phyloP scores from a whole-genome alignment of 768 basidiomycete genomes.

The Calocybe indica region DNA sequence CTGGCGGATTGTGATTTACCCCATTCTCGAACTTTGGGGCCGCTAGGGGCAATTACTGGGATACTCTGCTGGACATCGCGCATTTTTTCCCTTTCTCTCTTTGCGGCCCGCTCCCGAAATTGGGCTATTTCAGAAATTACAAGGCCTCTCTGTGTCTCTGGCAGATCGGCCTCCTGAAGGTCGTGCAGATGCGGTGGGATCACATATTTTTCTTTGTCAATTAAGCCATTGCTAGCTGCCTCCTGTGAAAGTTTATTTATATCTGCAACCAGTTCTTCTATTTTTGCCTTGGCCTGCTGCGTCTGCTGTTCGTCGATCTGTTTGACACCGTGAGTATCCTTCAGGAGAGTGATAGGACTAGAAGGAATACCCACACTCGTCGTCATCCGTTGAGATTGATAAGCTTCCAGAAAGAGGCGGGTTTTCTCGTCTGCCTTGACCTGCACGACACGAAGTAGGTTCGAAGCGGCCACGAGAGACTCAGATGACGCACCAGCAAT shows the following conservation, averaged over 20 bases:
- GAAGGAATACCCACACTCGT: constrained; percentile 60
- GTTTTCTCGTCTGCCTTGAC: constrained; percentile 98
- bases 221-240: constrained; percentile 65
- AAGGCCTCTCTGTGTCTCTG: constrained; percentile 86
- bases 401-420: constrained; percentile 80
- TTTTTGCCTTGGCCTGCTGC: constrained; percentile 56
- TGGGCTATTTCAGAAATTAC: constrained; percentile 96
- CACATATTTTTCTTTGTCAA: constrained; percentile 81
- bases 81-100: constrained; percentile 84
- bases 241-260: constrained; percentile 72
- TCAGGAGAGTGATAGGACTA: background rate
- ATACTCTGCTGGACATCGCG: constrained; percentile 65
- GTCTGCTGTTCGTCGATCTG: constrained; percentile 69
- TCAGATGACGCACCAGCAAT: constrained; percentile 53
- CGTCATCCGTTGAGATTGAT: constrained; percentile 69
- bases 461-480: constrained; percentile 33
- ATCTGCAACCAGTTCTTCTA: constrained; percentile 62
- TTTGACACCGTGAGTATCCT: constrained; percentile 5
- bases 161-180: constrained; percentile 92
- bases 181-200: constrained; percentile 97
- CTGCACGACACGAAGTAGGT: constrained; percentile 42
- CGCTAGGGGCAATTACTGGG: constrained; percentile 54
- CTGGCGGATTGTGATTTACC: constrained; percentile 51
- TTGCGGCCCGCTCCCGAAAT: constrained; percentile 91
- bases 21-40: constrained; percentile 77